Percentiles rank a stretch among this genome's conserved stretches.
These are phyloP conservation scores for Podospora tetraspora DNA, from an alignment of 495 filamentous ascomycete species.

Conservation along the genomic window DNA sequence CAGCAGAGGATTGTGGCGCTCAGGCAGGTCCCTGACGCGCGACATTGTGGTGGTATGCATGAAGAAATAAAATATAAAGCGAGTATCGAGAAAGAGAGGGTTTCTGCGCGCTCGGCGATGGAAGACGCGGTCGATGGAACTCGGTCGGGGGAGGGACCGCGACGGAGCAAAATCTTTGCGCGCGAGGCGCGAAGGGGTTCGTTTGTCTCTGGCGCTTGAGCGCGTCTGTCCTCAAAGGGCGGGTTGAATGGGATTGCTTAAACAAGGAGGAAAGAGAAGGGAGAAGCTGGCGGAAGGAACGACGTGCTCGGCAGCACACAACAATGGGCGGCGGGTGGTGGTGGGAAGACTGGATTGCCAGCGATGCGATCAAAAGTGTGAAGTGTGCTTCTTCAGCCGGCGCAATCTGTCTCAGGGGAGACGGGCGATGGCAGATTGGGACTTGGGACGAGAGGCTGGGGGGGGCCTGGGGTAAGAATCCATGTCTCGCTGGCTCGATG, in stretches of 20 bases:
- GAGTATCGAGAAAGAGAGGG: not conserved
- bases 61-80: not conserved
- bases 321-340: slow-evolving; percentile 5
- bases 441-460: slow-evolving; percentile 25
- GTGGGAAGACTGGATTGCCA: not conserved
- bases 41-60: slow-evolving; percentile 46
- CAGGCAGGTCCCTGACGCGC: slow-evolving; percentile 57
- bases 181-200: slow-evolving; percentile 19
- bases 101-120: not conserved
- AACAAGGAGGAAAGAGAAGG: not conserved
- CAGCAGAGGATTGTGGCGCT: slow-evolving; percentile 70
- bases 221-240: not conserved
- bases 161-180: slow-evolving; percentile 32
- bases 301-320: slow-evolving; percentile 7
- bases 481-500: slow-evolving; percentile 15
- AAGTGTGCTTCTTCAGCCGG: slow-evolving; percentile 10
- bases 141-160: slow-evolving; percentile 6
- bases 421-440: slow-evolving; percentile 20
- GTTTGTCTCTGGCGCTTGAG: not conserved
- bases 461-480: slow-evolving; percentile 24
- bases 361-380: slow-evolving; percentile 21
- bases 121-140: not conserved
- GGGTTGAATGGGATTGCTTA: not conserved
- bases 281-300: not conserved
- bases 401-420: slow-evolving; percentile 23